Percentiles rank a stretch among this genome's conserved stretches.
phyloP scores from a whole-genome alignment of 164 flowering plant species.

The Echeveria elegans region DNA sequence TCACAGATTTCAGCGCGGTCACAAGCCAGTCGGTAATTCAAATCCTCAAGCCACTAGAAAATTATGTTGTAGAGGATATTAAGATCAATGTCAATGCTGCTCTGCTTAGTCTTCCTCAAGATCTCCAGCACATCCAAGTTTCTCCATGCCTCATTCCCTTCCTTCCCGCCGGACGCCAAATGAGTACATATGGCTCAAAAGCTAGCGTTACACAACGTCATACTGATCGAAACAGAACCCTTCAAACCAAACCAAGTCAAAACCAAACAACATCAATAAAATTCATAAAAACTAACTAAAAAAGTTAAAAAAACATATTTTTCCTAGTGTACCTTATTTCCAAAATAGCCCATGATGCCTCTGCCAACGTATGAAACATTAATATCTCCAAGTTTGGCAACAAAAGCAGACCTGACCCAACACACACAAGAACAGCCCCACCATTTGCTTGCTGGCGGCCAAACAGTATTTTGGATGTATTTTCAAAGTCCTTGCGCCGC shows the following conservation, averaged over 20 bases:
- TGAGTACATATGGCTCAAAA: constrained; percentile 85
- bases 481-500: constrained; percentile 15
- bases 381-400: constrained; percentile 35
- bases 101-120: constrained; percentile 57
- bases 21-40: constrained; percentile 70
- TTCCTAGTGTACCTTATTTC: constrained; percentile 79
- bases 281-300: no score
- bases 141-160: constrained; percentile 61
- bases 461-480: constrained; percentile 26
- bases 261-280: neutral
- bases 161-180: constrained; percentile 73
- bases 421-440: constrained; percentile 74
- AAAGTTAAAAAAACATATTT: no score
- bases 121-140: constrained; percentile 71
- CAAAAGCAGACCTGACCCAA: constrained; percentile 64
- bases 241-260: constrained; percentile 17
- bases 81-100: neutral
- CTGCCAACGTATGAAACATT: constrained; percentile 82
- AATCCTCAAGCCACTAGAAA: constrained; percentile 60
- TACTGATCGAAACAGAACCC: constrained; percentile 87
- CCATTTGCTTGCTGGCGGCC: constrained; percentile 85
- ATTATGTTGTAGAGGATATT: neutral
- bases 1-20: constrained; percentile 32
- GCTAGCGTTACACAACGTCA: constrained; percentile 48
- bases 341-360: constrained; percentile 83